These are phyloP conservation scores for Rhodotorula sp. DNA, from an alignment of 1,284 basidiomycete genomes.

Conservation along the genomic window DNA sequence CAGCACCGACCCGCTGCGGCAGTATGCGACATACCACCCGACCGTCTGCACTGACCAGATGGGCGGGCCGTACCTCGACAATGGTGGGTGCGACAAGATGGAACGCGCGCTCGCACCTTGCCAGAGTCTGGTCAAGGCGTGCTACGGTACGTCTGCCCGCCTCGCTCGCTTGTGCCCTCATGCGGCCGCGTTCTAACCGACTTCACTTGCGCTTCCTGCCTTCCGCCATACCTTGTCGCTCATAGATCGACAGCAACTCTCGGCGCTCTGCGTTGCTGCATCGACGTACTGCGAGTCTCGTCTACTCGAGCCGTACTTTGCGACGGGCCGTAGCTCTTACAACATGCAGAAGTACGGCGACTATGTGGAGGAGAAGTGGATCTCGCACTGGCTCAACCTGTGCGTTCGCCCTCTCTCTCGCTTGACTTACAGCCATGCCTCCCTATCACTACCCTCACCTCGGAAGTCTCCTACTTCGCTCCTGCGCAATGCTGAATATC, in stretches of 20 bases:
- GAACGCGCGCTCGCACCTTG: conserved; percentile 35
- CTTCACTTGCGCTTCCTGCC: background rate
- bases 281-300: conserved; percentile 43
- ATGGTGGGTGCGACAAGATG: conserved; percentile 39
- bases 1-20: conserved; percentile 44
- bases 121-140: conserved; percentile 39
- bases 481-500: no score
- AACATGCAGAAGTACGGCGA: conserved; percentile 44
- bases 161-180: no score
- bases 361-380: conserved; percentile 43
- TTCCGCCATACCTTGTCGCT: background rate
- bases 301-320: conserved; percentile 38
- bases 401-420: background rate
- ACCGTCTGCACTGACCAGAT: conserved; percentile 42
- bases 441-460: no score
- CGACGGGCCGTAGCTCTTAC: conserved; percentile 41
- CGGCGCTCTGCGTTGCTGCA: conserved; percentile 39
- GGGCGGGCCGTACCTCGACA: conserved; percentile 40
- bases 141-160: conserved; percentile 24
- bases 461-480: background rate
- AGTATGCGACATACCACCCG: conserved; percentile 45
- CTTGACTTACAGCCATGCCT: no score
- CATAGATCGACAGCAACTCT: conserved; percentile 31
- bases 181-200: background rate
- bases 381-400: conserved; percentile 42